Conservation (phyloP, 805 yeast species). For the Ogataea neopini region DNA sequence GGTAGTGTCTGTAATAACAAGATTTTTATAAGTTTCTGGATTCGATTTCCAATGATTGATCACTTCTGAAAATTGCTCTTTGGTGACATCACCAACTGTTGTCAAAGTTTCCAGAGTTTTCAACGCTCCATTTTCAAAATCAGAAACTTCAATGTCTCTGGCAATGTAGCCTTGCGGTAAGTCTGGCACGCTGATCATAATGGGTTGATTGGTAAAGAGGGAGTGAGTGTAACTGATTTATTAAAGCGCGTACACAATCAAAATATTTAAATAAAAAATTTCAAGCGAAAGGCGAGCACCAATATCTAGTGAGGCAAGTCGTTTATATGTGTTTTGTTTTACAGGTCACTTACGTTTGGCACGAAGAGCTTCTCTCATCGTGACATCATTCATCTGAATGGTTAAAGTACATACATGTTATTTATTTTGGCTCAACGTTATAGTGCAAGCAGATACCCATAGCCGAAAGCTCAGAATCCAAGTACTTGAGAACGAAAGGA, state of each 20-base stretch:
- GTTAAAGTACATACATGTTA: not conserved
- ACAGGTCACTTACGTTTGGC: no score
- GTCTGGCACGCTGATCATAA: slow-evolving; percentile 3
- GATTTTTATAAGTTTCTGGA: slow-evolving; percentile 59
- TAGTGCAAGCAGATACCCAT: slow-evolving; percentile 96
- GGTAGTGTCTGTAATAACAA: slow-evolving; percentile 59
- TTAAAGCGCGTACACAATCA: not conserved
- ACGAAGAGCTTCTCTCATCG: no score
- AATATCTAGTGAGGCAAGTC: no score
- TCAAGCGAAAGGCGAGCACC: no score
- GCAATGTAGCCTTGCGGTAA: slow-evolving; percentile 70
- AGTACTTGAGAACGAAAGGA: slow-evolving; percentile 92
- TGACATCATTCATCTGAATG: no score
- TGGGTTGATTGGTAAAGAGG: no score
- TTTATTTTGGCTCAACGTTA: slow-evolving; percentile 67
- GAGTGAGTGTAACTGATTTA: no score
- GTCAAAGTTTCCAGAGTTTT: slow-evolving; percentile 70
- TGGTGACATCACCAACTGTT: slow-evolving; percentile 72
- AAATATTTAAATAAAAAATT: no score
- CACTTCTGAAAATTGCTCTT: slow-evolving; percentile 48
- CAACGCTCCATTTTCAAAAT: slow-evolving; percentile 62
- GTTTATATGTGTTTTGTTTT: no score
- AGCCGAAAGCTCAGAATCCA: slow-evolving; percentile 93
- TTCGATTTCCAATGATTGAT: slow-evolving; percentile 58
- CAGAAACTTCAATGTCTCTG: slow-evolving; percentile 56